Percentiles rank a stretch among this genome's conserved stretches.
Evolutionary conservation across 768 basidiomycete species (phyloP).

Genomic region (Coprinopsis strossmayeri): DNA sequence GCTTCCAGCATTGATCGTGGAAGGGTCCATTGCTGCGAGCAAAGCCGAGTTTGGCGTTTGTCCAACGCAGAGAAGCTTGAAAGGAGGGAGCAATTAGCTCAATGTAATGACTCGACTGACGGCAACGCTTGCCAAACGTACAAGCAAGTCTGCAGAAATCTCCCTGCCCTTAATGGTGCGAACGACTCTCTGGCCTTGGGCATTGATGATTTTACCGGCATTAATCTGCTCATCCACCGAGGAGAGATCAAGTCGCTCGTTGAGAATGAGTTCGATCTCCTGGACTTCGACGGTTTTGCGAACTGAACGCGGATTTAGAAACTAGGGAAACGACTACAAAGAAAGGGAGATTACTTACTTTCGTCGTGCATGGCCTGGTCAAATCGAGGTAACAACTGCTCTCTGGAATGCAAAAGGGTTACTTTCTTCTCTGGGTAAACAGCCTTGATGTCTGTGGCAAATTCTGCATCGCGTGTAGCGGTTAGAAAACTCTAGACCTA

Average conservation of each 20-base stretch:
- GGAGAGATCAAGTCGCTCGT: conserved; percentile 44
- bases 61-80: conserved; percentile 60
- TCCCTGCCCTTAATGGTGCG: conserved; percentile 43
- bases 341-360: conserved; percentile 23
- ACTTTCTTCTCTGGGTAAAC: conserved; percentile 46
- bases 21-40: conserved; percentile 34
- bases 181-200: conserved; percentile 27
- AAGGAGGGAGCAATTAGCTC: too few relatives aligned
- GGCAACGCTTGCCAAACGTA: conserved; percentile 25
- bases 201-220: conserved; percentile 16
- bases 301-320: conserved; percentile 20
- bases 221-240: conserved; percentile 21
- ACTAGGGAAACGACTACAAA: neutral
- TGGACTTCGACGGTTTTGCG: conserved; percentile 32
- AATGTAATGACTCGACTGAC: too few relatives aligned
- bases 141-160: conserved; percentile 47
- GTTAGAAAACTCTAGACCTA: neutral
- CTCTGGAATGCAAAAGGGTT: conserved; percentile 55
- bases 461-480: conserved; percentile 32
- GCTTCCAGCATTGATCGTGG: conserved; percentile 30
- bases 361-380: conserved; percentile 46
- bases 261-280: conserved; percentile 43
- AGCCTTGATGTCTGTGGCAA: conserved; percentile 55
- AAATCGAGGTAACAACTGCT: conserved; percentile 47
- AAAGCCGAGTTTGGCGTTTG: conserved; percentile 51